Percentiles rank a stretch among this genome's conserved stretches.
Conservation (phyloP, 176 grass and related monocot genomes). For the Zea mays region Zm-B73-REFERENCE-NAM-5.0 NC_050099.1:188737501-188738000, state of each 20-base stretch:
- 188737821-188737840: too few species aligned
- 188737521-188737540: not conserved
- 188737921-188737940: conserved; percentile 64
- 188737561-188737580: conserved; percentile 47
- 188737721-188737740: conserved; percentile 74
- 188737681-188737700: conserved; percentile 48
- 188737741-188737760: conserved; percentile 44
- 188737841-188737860: conserved; percentile 63
- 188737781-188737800: too few species aligned
- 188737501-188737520: not conserved
- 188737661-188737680: conserved; percentile 47
- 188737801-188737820: too few species aligned
- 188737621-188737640: conserved; percentile 69
- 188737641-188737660: conserved; percentile 67
- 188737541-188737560: conserved; percentile 13
- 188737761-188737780: not conserved
- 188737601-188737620: conserved; percentile 73
- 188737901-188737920: conserved; percentile 72
- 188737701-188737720: conserved; percentile 65
- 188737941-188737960: conserved; percentile 79
- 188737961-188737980: conserved; percentile 46
- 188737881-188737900: conserved; percentile 63
- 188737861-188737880: conserved; percentile 53
- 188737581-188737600: conserved; percentile 39
- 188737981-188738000: not conserved